Base-by-base conservation (phyloP, 208 protist species). In the Leishmania braziliensis region DNA sequence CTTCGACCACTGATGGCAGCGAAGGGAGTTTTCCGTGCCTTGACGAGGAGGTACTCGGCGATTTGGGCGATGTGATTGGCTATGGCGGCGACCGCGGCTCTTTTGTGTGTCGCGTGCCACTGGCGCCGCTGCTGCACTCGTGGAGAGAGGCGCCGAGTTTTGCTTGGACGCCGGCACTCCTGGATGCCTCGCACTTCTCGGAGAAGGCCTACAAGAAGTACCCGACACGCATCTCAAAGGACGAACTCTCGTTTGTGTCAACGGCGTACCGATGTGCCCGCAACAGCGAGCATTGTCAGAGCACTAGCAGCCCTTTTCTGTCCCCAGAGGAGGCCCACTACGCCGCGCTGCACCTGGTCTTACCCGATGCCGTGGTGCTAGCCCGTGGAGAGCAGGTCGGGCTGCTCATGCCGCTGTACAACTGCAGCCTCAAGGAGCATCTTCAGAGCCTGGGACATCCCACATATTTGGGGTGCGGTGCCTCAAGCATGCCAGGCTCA, bases 81-180 rank as follows among this genome's bases (percentile, higher is more conserved):
- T 87, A 88, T 51, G 94, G 94, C 14, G 94, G 94, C 9, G 86
- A 95, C 66, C 90, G 89, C 51, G 94, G 94, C 14, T 90, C 92
- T 3, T 81, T 88, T 51, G 94, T 97, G 36, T 97, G 92, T 85
- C 84, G 84, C 16, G 77, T 95, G 39, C 48, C 77, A 2, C 58
- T 80, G 5, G 74, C 79, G 29, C n/a, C 77, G 20, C 53, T 79
- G 46, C 29, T 80, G 56, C 48, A 53, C 8, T 50, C 66, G 58
- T 60, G 72, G 33, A 69, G 54, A 75, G 39, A 74, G 20, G 43
- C 46, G 3, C 66, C 77, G 18, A 74, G 60, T 36, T 20, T 48
- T 20, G 8, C 53, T 3, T 20, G 18, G 39, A 26, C 56, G 29
- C 56, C 50, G 53, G 10, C 39, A 26, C 43, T 66, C 39, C 29